phyloP scores from a whole-genome alignment of 2,329 filamentous ascomycete genomes.

The Thelonectria blattea region DNA sequence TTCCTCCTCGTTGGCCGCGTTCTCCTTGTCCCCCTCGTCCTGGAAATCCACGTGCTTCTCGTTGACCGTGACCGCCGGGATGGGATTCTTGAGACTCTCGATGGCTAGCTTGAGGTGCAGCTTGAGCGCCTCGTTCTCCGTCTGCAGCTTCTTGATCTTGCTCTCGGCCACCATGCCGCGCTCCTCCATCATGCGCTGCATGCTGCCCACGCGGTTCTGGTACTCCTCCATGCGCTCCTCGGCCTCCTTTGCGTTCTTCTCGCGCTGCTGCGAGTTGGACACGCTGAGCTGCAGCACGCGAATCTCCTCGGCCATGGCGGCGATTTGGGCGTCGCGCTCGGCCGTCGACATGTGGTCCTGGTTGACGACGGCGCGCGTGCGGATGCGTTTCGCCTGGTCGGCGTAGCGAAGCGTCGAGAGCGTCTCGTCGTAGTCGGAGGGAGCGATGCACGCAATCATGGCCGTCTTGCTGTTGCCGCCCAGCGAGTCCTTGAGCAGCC shows the following conservation, averaged over 20 bases:
- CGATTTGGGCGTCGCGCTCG: constrained; percentile 92
- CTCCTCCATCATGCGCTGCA: constrained; percentile 98
- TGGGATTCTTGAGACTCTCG: constrained; percentile 88
- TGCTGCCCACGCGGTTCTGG: constrained; percentile 83
- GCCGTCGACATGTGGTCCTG: constrained; percentile 92
- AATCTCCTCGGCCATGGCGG: constrained; percentile 95
- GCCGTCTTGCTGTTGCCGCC: constrained; percentile 98
- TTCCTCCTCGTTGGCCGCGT: constrained; percentile 37
- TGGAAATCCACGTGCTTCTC: constrained; percentile 33
- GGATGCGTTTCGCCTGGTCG: constrained; percentile 96
- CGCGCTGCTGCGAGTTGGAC: constrained; percentile 67
- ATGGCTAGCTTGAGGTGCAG: constrained; percentile 88
- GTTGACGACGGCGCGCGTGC: constrained; percentile 92
- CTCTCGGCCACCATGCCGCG: constrained; percentile 86
- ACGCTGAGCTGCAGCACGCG: constrained; percentile 80
- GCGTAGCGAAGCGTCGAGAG: constrained; percentile 95
- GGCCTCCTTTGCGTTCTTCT: constrained; percentile 78
- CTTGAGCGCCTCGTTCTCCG: constrained; percentile 87
- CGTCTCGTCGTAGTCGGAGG: constrained; percentile 96
- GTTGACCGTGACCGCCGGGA: constrained; percentile 63
- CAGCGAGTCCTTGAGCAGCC: constrained; percentile 94
- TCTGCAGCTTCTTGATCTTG: constrained; percentile 89
- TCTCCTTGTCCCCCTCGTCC: constrained; percentile 45
- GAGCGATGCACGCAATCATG: constrained; percentile 98
- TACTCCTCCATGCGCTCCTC: constrained; percentile 93